Percentiles rank a stretch among this genome's conserved stretches.
phyloP scores from a whole-genome alignment of 2,329 filamentous ascomycete genomes.

The Aspergillus fischeri region DNA sequence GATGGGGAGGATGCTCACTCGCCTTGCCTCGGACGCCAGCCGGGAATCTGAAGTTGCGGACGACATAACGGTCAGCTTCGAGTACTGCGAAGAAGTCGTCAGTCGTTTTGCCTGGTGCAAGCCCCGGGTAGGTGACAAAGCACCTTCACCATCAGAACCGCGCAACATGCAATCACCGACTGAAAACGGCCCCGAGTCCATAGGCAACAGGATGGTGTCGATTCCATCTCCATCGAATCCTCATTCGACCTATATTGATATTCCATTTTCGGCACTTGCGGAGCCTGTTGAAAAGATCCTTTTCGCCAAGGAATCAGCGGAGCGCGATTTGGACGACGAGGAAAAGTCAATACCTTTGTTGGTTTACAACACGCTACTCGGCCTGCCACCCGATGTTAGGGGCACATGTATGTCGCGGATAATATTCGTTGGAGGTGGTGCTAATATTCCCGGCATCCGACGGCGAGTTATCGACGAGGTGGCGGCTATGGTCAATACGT shows the following conservation, averaged over 20 bases:
- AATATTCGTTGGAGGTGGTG: slow-evolving; percentile 77
- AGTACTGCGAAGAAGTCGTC: slow-evolving; percentile 76
- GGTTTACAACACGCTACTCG: slow-evolving; percentile 70
- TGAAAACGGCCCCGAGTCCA: slow-evolving; percentile 1
- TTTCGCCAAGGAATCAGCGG: slow-evolving; percentile 55
- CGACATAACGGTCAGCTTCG: slow-evolving; percentile 57
- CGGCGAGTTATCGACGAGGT: slow-evolving; percentile 73
- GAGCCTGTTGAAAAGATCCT: slow-evolving; percentile 72
- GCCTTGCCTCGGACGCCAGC: slow-evolving; percentile 16
- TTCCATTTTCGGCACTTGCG: slow-evolving; percentile 68
- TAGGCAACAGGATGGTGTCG: slow-evolving; percentile 36
- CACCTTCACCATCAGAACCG: neutral
- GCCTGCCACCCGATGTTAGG: slow-evolving; percentile 75
- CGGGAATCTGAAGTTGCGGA: slow-evolving; percentile 30
- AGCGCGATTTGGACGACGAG: slow-evolving; percentile 72
- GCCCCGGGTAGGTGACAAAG: slow-evolving; percentile 12
- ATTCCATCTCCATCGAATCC: slow-evolving; percentile 44
- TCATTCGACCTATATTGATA: slow-evolving; percentile 44
- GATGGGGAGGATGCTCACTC: slow-evolving; percentile 50
- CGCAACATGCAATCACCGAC: neutral
- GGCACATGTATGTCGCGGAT: slow-evolving; percentile 85
- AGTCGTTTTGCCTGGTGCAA: slow-evolving; percentile 75
- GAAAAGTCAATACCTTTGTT: slow-evolving; percentile 75
- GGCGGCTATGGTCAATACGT: slow-evolving; percentile 57
- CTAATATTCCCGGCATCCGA: slow-evolving; percentile 74